These are phyloP conservation scores for Pseudoneurospora amorphoporcata DNA, from an alignment of 495 filamentous ascomycete species.

Conservation along the genomic window DNA sequence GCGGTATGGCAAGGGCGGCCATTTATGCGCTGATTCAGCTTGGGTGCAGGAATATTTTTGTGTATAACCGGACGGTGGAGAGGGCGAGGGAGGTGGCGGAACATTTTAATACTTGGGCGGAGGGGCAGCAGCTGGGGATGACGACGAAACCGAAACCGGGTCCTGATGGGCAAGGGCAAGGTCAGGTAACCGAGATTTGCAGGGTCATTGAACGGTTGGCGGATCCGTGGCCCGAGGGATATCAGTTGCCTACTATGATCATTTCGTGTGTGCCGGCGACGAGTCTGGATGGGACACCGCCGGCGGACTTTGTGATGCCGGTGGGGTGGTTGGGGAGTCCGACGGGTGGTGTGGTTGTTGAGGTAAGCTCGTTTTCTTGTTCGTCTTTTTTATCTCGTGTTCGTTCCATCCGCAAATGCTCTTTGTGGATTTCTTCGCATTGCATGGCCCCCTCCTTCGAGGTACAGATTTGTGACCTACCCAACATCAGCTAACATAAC, in stretches of 20 bases:
- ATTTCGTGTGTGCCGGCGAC: slow-evolving; percentile 67
- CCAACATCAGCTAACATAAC: neutral
- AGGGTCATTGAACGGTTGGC: slow-evolving; percentile 48
- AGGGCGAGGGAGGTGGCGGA: slow-evolving; percentile 55
- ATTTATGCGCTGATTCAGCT: slow-evolving; percentile 71
- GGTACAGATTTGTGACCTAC: too few relatives aligned
- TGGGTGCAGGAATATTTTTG: slow-evolving; percentile 69
- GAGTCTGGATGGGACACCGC: slow-evolving; percentile 48
- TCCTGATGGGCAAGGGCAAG: neutral
- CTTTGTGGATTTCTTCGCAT: too few relatives aligned
- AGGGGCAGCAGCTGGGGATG: slow-evolving; percentile 20
- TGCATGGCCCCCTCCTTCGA: too few relatives aligned
- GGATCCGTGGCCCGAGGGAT: slow-evolving; percentile 55
- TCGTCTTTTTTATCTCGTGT: neutral
- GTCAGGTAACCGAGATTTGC: slow-evolving; percentile 35
- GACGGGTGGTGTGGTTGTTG: slow-evolving; percentile 72
- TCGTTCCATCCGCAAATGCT: neutral
- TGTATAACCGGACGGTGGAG: slow-evolving; percentile 57
- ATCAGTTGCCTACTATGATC: slow-evolving; percentile 61
- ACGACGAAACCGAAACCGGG: slow-evolving; percentile 7
- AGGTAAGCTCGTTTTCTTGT: slow-evolving; percentile 28
- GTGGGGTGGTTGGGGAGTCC: slow-evolving; percentile 62
- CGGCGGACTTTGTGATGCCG: slow-evolving; percentile 69
- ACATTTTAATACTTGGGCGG: slow-evolving; percentile 54
- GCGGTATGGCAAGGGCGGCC: slow-evolving; percentile 72